Base-by-base conservation (phyloP, 1,139 yeast genomes). In the Lodderomyces orthopsilosis region DNA sequence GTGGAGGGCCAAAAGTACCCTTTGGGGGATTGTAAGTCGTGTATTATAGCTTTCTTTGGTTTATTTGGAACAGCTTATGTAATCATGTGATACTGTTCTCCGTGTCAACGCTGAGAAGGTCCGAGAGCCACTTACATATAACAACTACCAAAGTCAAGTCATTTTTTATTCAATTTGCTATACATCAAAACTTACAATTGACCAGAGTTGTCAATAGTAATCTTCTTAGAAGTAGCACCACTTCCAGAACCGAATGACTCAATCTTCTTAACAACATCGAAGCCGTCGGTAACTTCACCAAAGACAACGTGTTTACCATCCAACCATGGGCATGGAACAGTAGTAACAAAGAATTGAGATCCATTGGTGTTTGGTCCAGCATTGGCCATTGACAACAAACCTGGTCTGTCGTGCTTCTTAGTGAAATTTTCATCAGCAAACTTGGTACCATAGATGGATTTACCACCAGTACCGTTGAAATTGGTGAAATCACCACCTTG, bases 291-390 rank as follows among this genome's bases (percentile, higher is more conserved):
- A 58, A 93, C 97, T 79, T 91, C 97, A 70, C 98, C 98, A 62
- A 91, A 93, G 54, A 93, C 98, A 71, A 90, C 97, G 85, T 93
- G 98, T 78, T 85, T 86, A 68, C 98, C 98, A 67, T 93, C 98
- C 74, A 93, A 84, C 97, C 98, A 91, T 57, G 96, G 87, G 70
- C 87, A 77, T 62, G 90, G 81, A 49, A 91, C 97, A 52, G 98
- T 91, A 79, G 98, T 93, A 74, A 93, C 82, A 83, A 93, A 93
- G 79, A 93, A 93, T 77, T 93, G 98, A 49, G 98, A 91, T 56
- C 98, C 98, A 79, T 93, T 93, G 83, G 98, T 91, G 91, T 91
- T 89, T 74, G 96, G 96, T 66, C 98, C 98, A 60, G 98, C 97
- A 66, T 93, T 93, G 70, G 98, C 98, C 98, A 93, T 93, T 60